These are phyloP conservation scores for Candida dendrica DNA, from an alignment of 805 yeast species.

Conservation along the genomic window DNA sequence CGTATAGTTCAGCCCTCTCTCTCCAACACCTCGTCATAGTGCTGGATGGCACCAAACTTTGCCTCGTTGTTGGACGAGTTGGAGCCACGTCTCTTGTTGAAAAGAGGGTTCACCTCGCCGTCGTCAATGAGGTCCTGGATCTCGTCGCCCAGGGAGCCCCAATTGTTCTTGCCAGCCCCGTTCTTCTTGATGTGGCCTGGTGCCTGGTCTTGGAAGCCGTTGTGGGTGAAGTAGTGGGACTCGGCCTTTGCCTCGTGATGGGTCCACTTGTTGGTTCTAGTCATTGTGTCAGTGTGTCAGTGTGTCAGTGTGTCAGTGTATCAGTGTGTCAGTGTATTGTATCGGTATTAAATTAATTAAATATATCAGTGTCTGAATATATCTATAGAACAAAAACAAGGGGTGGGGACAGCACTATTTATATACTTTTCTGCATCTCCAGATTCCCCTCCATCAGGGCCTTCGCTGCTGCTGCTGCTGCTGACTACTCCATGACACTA, in stretches of 20 bases:
- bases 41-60: constrained; percentile 27
- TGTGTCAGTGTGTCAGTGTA: too few relatives aligned
- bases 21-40: constrained; percentile 2
- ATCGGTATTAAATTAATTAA: too few relatives aligned
- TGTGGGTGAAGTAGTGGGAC: constrained; percentile 73
- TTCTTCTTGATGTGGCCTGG: constrained; percentile 75
- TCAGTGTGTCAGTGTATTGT: too few relatives aligned
- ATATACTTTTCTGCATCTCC: too few relatives aligned
- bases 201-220: constrained; percentile 58
- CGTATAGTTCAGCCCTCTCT: not conserved
- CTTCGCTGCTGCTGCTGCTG: too few relatives aligned
- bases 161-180: constrained; percentile 82
- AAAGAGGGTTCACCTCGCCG: constrained; percentile 46
- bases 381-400: too few relatives aligned
- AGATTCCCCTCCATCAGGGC: too few relatives aligned
- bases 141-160: constrained; percentile 85
- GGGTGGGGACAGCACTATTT: too few relatives aligned
- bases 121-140: constrained; percentile 51
- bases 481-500: too few relatives aligned
- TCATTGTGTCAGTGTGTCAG: constrained; percentile 34
- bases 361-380: too few relatives aligned
- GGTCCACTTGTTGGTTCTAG: constrained; percentile 77
- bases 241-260: constrained; percentile 49
- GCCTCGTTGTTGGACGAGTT: constrained; percentile 37
- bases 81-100: constrained; percentile 45